Percentiles rank a stretch among this genome's conserved stretches.
These are phyloP conservation scores for Verticillium albo-atrum DNA, from an alignment of 2,329 filamentous ascomycete species.

Conservation along the genomic window DNA sequence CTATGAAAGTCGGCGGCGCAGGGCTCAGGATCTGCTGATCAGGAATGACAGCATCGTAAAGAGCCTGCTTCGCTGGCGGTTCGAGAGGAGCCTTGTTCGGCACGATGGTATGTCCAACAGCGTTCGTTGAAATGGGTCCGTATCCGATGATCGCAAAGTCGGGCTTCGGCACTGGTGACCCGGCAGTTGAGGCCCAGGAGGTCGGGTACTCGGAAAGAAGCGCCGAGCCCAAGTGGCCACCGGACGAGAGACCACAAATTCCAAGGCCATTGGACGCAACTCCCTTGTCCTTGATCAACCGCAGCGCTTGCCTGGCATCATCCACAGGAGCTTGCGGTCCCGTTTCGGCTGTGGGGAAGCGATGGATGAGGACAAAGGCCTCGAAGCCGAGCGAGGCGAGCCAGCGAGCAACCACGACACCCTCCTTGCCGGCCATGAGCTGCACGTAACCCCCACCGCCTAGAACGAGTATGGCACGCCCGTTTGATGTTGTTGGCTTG, in stretches of 20 bases:
- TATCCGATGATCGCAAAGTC: slow-evolving; percentile 16
- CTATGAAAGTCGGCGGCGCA: slow-evolving; percentile 15
- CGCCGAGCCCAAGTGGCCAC: slow-evolving; percentile 15
- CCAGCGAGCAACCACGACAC: slow-evolving; percentile 15
- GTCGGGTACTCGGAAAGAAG: slow-evolving; percentile 14
- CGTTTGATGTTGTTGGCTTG: slow-evolving; percentile 12
- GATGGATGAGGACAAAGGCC: slow-evolving; percentile 16
- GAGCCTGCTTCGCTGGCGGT: slow-evolving; percentile 16
- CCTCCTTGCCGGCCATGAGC: slow-evolving; percentile 17
- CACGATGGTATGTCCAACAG: slow-evolving; percentile 13
- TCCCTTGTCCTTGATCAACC: slow-evolving; percentile 6
- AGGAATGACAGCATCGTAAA: slow-evolving; percentile 15
- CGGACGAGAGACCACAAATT: slow-evolving; percentile 15
- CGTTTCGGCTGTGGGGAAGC: slow-evolving; percentile 13
- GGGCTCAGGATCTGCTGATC: slow-evolving; percentile 12
- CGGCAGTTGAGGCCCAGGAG: slow-evolving; percentile 7
- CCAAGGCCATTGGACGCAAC: slow-evolving; percentile 1
- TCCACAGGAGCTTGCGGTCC: slow-evolving; percentile 13
- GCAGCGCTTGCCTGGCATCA: slow-evolving; percentile 14
- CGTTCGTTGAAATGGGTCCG: slow-evolving; percentile 18
- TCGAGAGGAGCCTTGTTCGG: slow-evolving; percentile 13
- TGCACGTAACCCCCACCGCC: slow-evolving; percentile 16
- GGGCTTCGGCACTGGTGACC: slow-evolving; percentile 6
- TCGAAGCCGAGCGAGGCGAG: slow-evolving; percentile 14
- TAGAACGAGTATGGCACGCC: slow-evolving; percentile 14